A percentile compares a stretch with the other conserved stretches of the same genome.
Evolutionary conservation across 2,329 filamentous ascomycete genomes (phyloP).

Genomic region (Fusarium miscanthi): DNA sequence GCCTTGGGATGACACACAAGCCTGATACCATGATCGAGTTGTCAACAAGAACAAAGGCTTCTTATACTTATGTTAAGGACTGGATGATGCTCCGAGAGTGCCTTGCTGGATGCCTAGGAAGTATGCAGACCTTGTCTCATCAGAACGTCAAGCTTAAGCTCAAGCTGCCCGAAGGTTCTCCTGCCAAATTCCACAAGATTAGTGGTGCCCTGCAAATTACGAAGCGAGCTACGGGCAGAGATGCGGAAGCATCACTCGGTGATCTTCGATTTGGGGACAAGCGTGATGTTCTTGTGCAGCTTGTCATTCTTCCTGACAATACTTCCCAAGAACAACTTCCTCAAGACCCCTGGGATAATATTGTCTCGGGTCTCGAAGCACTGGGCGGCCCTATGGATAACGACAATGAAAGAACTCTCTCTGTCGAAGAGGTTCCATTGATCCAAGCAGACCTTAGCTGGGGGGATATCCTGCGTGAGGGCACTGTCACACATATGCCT

Average conservation of each 20-base stretch:
- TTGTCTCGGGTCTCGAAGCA: constrained; percentile 94
- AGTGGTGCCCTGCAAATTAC: constrained; percentile 96
- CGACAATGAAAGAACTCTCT: constrained; percentile 84
- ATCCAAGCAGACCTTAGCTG: constrained; percentile 95
- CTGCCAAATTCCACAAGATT: constrained; percentile 98
- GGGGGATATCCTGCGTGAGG: constrained; percentile 92
- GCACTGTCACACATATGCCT: constrained; percentile 84
- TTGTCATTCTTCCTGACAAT: constrained; percentile 90
- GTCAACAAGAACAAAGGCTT: constrained; percentile 93
- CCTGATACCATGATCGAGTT: constrained; percentile 99
- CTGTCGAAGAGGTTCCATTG: constrained; percentile 92
- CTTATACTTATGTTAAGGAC: constrained; percentile 98
- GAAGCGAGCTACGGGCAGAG: constrained; percentile 92
- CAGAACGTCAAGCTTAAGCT: constrained; percentile 98
- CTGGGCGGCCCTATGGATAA: constrained; percentile 87
- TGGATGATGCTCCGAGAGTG: constrained; percentile 99
- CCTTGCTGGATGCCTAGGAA: constrained; percentile 89
- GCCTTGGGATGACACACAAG: constrained; percentile 95
- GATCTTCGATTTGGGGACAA: constrained; percentile 97
- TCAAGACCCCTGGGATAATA: constrained; percentile 96
- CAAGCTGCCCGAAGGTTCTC: constrained; percentile 92
- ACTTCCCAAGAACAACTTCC: constrained; percentile 84
- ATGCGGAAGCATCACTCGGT: constrained; percentile 91
- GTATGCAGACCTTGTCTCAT: constrained; percentile 94
- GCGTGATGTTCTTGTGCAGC: constrained; percentile 89